Conservation (phyloP, 495 filamentous ascomycete species). For the Trichoderma erinaceum region DNA sequence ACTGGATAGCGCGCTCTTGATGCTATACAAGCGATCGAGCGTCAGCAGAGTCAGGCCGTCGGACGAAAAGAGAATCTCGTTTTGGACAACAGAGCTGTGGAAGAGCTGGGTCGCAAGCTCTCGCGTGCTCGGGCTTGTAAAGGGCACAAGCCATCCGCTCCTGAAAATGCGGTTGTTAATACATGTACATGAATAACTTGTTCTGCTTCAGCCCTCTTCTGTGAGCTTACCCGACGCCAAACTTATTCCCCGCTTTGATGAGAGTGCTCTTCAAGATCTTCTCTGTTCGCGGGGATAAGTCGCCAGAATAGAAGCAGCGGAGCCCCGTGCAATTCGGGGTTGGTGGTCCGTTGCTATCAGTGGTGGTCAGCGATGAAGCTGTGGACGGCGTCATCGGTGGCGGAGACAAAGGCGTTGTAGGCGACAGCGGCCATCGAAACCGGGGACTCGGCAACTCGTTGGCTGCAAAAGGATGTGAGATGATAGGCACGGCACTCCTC, state of each 20-base stretch:
- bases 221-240: conserved; percentile 33
- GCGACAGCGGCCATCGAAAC: conserved; percentile 19
- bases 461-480: conserved; percentile 30
- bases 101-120: conserved; percentile 48
- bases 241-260: conserved; percentile 39
- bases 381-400: conserved; percentile 38
- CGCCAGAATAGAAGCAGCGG: conserved; percentile 30
- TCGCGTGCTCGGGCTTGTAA: conserved; percentile 31
- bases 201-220: neutral
- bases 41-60: conserved; percentile 61
- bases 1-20: conserved; percentile 58
- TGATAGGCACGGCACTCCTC: conserved; percentile 21
- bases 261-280: conserved; percentile 34
- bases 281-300: conserved; percentile 31
- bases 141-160: conserved; percentile 35
- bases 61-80: conserved; percentile 64
- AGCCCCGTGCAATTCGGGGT: conserved; percentile 33
- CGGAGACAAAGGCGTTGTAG: conserved; percentile 21
- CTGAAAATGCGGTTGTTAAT: conserved; percentile 20
- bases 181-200: neutral
- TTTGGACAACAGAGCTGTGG: conserved; percentile 58
- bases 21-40: conserved; percentile 66
- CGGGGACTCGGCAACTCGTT: conserved; percentile 15
- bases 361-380: conserved; percentile 20
- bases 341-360: conserved; percentile 18